Base-by-base conservation (phyloP, 139 green algal genomes). In the Marvania coccoides region DNA sequence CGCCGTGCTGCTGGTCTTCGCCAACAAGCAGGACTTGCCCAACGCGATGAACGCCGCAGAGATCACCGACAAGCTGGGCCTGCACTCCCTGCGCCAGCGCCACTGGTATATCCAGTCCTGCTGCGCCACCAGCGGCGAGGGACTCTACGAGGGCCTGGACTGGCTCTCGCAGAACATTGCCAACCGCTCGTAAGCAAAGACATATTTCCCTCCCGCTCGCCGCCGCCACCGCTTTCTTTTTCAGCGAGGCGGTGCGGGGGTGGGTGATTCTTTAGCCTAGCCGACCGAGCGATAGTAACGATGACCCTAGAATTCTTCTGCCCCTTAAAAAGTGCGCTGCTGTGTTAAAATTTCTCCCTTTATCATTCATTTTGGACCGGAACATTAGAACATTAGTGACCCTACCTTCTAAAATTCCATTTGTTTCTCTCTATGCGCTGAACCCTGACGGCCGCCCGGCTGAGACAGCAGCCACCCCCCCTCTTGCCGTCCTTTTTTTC, bases 11-110 rank as follows among this genome's bases (percentile, higher is more conserved):
- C 77, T 98, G 40, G 91, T 98, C 31, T 98, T 99, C 74, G 94
- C 94, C 71, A 99, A 99, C 89, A 99, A 99, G 81, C 94, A 99
- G 83, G 94, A 99, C 78, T 81, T 99, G 82, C 93, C 93, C 12
- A 97, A 98, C 73, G 93, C 93, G 7, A 99, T 99, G 94, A 97
- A 95, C 67, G 90, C 92, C n/a, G 93, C 93, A 51, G 93, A 98
- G 80, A 96, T 99, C 72, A 98, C 94, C 37, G 94, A 99, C 80
- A 96, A 97, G 87, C 87, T 99, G 48, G 92, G 91, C 38, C 84
- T 99, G 71, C 90, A 97, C 84, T 87, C 79, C 14, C 83, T 98
- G 69, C 87, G 92, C 66, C 88, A 97, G 78, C 86, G 93, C 65
- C 86, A 97, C 70, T 98, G 93, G 93, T 97, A 94, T 80, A 96